Evolutionary conservation across 192 early-diverging fungal genomes (phyloP), one percentile per base, ranked within the genome.

Genomic region (Endogone sp.): DNA sequence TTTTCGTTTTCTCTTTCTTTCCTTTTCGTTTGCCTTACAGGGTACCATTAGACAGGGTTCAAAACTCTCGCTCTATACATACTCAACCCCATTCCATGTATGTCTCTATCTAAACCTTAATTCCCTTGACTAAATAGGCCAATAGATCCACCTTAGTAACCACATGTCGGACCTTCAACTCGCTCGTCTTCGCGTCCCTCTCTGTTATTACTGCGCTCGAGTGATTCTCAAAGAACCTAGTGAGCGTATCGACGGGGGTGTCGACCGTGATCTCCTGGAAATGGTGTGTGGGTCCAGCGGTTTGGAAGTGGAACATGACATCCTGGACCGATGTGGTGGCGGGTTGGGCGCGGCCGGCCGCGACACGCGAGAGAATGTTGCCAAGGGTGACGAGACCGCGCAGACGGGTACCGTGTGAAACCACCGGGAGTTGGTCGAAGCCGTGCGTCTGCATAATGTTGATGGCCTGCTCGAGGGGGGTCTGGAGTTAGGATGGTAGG

Each of bases 351-450:
- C 91, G 86, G 60, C 90, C 85, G 60, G 86, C 84, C 8, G 91
- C 84, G 58, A 97, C 84, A 61, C 92, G 90, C 26, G 93, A 87
- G 29, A 96, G 89, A 62, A 92, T 70, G 61, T 75, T 66, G 27
- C 94, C 93, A 62, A 97, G 84, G 44, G 94, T 96, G 28, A 98
- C 86, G 62, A 97, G 81, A 56, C 97, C 97, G 61, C 86, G 88
- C 59, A 96, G 81, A 26, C 68, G 67, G 76, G 81, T 94, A 91
- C 26, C 60, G 60, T 79, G 69, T 16, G 87, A 82, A 29, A 93
- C 90, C 32, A 98, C 95, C 26, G 96, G 96, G 28, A 98, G 84
- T 84, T 99, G 97, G 82, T 97, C 95, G 75, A 98, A 98, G 23
- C 90, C 95, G 70, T 92, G 89, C 25, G 80, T 67, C 71, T 95